Evolutionary conservation across 2,329 filamentous ascomycete genomes (phyloP).

Genomic region (Verticillium alfalfae): DNA sequence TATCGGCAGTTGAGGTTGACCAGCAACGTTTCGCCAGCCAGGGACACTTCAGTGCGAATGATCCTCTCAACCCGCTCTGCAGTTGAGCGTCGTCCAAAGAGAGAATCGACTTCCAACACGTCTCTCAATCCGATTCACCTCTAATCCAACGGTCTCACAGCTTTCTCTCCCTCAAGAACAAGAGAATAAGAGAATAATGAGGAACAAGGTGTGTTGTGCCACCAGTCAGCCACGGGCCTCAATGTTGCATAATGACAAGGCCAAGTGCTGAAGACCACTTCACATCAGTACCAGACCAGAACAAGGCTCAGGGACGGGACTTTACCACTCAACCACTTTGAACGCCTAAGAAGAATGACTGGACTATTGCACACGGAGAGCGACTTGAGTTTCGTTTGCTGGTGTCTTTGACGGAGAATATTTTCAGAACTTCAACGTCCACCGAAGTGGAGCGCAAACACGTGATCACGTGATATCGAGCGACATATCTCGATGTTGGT

Average conservation of each 20-base stretch:
- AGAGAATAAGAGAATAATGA: too few relatives aligned
- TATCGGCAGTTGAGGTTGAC: background rate
- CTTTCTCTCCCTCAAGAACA: too few relatives aligned
- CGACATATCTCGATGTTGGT: background rate
- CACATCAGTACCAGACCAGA: background rate
- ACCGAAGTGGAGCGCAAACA: slow-evolving; percentile 1
- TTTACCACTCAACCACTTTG: background rate
- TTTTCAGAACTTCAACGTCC: background rate
- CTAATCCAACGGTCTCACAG: too few relatives aligned
- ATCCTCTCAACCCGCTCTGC: too few relatives aligned
- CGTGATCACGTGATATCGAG: background rate
- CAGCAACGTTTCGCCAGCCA: background rate
- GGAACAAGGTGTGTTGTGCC: too few relatives aligned
- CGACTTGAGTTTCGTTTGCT: background rate
- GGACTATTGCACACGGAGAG: background rate
- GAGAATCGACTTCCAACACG: too few relatives aligned
- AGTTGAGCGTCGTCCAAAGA: too few relatives aligned
- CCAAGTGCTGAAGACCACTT: background rate
- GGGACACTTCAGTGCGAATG: background rate
- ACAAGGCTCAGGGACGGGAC: background rate
- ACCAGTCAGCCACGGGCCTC: too few relatives aligned
- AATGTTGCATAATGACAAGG: too few relatives aligned
- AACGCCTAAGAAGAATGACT: background rate
- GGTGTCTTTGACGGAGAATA: background rate
- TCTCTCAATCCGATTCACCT: too few relatives aligned